Base-by-base conservation (phyloP, 176 grass and related monocot genomes). In the Oryza officinalis region DNA sequence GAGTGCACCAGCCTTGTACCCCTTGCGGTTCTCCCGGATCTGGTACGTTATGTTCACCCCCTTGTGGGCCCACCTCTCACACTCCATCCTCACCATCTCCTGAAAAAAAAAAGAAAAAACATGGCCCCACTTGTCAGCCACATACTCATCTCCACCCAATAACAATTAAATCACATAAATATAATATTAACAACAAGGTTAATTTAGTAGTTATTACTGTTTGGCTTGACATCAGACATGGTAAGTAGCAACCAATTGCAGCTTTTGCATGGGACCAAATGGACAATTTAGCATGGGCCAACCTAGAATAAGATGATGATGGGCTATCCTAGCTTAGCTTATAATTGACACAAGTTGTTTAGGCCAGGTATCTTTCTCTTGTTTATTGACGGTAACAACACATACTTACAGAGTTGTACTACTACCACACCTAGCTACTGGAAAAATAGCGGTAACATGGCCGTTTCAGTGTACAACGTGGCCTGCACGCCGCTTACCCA, bases 21-120 rank as follows among this genome's bases (percentile, higher is more conserved):
- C 93, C 40, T 66, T 89, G 0, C 96, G 87, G 83, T 96, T 89
- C 28, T 99, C 93, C 5, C 96, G 80, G 79, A 94, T 90, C 88
- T 99, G 93, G 85, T 99, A 99, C 85, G 94, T 96, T 26, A 99
- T 93, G 86, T 94, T 90, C 30, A 96, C 82, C 38, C 96, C 96
- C 74, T 96, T 95, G 64, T 88, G 91, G 26, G 79, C 92, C 96
- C 96, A 99, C 8, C 90, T 80, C 87, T 96, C 85, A 81, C 96
- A 99, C 87, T 99, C 96, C 76, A 84, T 14, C 47, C 87, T 83
- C 23, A 99, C 96, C 81, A 99, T 65, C 31, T 92, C 89, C 96
- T 99, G 17, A 80, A 43, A 1, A 1, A 0, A 10, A 35, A 35
- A 35, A 5, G 5, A 35, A 35, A 4, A 35, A 4, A 4, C 10